A percentile compares a stretch with the other conserved stretches of the same genome.
Evolutionary conservation across 768 basidiomycete species (phyloP).

Genomic region (Psilocybe tampanensis): DNA sequence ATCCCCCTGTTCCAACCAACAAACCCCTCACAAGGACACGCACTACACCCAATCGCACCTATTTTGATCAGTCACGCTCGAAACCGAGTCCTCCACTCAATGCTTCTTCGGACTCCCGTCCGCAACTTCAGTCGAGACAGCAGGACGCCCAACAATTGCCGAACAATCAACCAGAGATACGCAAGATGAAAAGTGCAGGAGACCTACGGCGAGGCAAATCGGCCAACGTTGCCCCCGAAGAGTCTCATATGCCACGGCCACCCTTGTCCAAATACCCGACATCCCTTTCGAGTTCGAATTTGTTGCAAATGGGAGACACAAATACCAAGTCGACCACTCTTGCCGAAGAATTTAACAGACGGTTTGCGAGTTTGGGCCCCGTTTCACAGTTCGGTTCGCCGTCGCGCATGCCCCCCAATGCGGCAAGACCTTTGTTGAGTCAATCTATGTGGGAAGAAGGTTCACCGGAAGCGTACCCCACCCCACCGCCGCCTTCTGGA

Average conservation of each 20-base stretch:
- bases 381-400: constrained; percentile 39
- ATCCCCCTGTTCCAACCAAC: constrained; percentile 19
- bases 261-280: constrained; percentile 52
- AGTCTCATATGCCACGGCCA: constrained; percentile 30
- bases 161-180: constrained; percentile 58
- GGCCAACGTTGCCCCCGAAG: constrained; percentile 28
- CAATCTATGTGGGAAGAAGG: constrained; percentile 54
- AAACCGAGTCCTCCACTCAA: constrained; percentile 25
- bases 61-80: constrained; percentile 46
- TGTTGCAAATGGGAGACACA: constrained; percentile 39
- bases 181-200: constrained; percentile 88
- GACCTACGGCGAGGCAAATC: constrained; percentile 61
- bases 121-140: constrained; percentile 20
- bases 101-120: constrained; percentile 21
- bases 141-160: constrained; percentile 28
- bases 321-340: constrained; percentile 25
- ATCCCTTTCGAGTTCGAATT: constrained; percentile 72
- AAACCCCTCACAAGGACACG: constrained; percentile 65
- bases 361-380: constrained; percentile 75
- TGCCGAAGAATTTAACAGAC: constrained; percentile 46
- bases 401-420: constrained; percentile 38
- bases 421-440: constrained; percentile 42
- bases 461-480: constrained; percentile 29
- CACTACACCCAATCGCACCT: constrained; percentile 71
- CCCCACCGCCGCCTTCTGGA: not conserved